These are phyloP conservation scores for Linnemannia hyalina DNA, from an alignment of 192 early-diverging fungal species.

Conservation along the genomic window DNA sequence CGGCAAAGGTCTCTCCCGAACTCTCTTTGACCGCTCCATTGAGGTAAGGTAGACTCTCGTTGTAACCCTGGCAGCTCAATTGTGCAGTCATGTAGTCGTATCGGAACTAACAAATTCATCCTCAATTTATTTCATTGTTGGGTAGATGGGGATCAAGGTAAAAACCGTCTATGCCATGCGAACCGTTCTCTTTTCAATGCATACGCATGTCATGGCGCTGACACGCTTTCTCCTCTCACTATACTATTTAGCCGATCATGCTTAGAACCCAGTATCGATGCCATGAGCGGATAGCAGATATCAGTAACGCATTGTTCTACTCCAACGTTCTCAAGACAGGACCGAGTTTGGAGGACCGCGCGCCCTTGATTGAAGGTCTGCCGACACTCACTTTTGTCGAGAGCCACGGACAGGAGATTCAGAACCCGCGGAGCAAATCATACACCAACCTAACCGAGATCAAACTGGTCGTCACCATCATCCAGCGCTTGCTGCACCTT, in stretches of 20 bases:
- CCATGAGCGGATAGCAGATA: constrained; percentile 71
- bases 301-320: constrained; percentile 79
- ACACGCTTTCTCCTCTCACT: neutral
- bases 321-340: constrained; percentile 64
- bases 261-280: constrained; percentile 83
- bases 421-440: constrained; percentile 61
- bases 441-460: constrained; percentile 70
- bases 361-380: constrained; percentile 62
- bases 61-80: neutral
- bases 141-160: constrained; percentile 58
- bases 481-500: constrained; percentile 56
- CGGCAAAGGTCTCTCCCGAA: constrained; percentile 79
- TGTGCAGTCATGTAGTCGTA: neutral
- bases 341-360: constrained; percentile 30
- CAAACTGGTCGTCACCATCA: constrained; percentile 54
- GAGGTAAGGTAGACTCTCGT: constrained; percentile 57
- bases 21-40: constrained; percentile 83
- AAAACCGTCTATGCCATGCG: neutral
- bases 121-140: neutral
- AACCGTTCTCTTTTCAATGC: too few species aligned
- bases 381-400: constrained; percentile 72
- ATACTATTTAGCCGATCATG: constrained; percentile 61
- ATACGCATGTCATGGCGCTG: neutral
- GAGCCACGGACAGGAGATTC: constrained; percentile 63
- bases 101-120: neutral